A percentile compares a stretch with the other conserved stretches of the same genome.
phyloP scores from a whole-genome alignment of 202 grass and related monocot genomes.

The Schoenoplectus tabernaemontani region DNA sequence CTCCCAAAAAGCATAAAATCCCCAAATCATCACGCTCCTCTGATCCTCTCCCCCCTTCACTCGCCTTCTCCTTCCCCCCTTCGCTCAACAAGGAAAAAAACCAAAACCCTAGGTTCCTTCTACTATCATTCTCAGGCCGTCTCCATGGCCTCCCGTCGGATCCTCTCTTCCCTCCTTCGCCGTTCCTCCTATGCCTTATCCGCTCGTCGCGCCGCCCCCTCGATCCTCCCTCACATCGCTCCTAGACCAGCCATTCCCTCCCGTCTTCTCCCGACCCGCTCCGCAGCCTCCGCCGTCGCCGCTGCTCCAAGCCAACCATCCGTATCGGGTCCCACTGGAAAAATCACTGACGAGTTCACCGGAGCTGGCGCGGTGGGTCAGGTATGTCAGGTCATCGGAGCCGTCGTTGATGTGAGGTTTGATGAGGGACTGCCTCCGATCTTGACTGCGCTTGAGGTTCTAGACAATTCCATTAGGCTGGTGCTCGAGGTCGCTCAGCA shows the following conservation, averaged over 20 bases:
- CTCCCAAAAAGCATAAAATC: slow-evolving; percentile 13
- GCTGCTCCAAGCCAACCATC: too few species aligned
- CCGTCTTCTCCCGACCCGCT: slow-evolving; percentile 65
- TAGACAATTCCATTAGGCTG: slow-evolving; percentile 84
- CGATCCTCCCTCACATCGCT: slow-evolving; percentile 20
- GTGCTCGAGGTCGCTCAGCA: slow-evolving; percentile 96
- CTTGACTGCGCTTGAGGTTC: slow-evolving; percentile 84
- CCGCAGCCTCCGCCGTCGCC: slow-evolving; percentile 42
- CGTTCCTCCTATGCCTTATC: too few species aligned
- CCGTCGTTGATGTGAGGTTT: slow-evolving; percentile 89
- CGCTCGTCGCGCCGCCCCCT: slow-evolving; percentile 27
- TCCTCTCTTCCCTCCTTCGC: too few species aligned
- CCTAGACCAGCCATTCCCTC: slow-evolving; percentile 41
- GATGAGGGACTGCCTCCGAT: too few species aligned
- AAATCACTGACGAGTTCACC: slow-evolving; percentile 98
- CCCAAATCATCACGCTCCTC: not conserved
- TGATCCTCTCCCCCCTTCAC: not conserved
- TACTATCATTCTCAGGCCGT: slow-evolving; percentile 34
- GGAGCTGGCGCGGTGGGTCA: slow-evolving; percentile 73
- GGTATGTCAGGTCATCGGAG: slow-evolving; percentile 95
- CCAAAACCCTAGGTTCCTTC: slow-evolving; percentile 61
- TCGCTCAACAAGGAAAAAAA: not conserved
- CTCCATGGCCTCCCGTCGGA: slow-evolving; percentile 91
- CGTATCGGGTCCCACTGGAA: slow-evolving; percentile 25
- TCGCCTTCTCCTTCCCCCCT: not conserved